A percentile compares a stretch with the other conserved stretches of the same genome.
Conservation (phyloP, 129 eudicot genomes). For the Centaurea solstitialis region DNA sequence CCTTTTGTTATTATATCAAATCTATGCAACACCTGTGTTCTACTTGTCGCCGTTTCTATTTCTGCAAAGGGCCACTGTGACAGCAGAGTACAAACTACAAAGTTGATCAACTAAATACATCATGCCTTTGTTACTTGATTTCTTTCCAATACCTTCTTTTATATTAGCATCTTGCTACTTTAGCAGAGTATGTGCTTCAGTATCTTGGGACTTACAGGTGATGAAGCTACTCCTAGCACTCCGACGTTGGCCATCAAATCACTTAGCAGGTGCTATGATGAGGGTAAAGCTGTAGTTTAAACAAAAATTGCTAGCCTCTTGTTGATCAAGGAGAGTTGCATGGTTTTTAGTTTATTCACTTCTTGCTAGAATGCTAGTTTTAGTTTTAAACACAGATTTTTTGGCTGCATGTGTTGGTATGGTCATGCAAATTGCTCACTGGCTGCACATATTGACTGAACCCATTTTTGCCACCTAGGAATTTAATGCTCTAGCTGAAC, state of each 20-base stretch:
- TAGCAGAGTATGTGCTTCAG: neutral
- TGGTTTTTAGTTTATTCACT: neutral
- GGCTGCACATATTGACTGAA: neutral
- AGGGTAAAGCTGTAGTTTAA: neutral
- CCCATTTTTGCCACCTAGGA: neutral
- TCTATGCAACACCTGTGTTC: neutral
- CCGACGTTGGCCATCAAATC: neutral
- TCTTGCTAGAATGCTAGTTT: neutral
- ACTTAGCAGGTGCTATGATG: neutral
- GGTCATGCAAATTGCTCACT: neutral
- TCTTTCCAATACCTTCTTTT: neutral
- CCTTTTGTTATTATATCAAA: neutral
- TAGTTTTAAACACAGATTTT: neutral
- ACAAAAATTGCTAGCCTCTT: neutral
- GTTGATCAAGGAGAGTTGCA: neutral
- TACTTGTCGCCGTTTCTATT: neutral
- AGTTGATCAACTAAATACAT: neutral
- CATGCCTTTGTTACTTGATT: neutral
- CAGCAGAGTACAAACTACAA: neutral
- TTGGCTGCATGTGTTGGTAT: neutral
- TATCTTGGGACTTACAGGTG: neutral
- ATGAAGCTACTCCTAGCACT: neutral
- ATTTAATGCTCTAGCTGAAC: too few relatives aligned
- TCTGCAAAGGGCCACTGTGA: neutral
- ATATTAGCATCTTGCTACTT: neutral